These are phyloP conservation scores for Trichoderma harzianum DNA, from an alignment of 2,329 filamentous ascomycete species.

Conservation along the genomic window DNA sequence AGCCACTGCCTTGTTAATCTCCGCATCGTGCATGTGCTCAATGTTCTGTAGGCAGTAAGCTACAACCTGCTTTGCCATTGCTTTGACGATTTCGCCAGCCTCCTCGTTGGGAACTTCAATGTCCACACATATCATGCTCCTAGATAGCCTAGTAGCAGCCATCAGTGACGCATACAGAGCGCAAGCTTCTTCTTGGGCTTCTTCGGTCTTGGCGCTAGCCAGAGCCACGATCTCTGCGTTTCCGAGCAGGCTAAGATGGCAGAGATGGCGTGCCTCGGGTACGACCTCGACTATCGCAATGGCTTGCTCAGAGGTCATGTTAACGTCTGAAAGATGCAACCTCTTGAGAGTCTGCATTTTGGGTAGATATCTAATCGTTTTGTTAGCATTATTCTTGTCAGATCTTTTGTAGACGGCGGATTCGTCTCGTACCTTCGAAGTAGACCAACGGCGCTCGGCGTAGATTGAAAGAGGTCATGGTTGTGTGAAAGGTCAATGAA, in stretches of 20 bases:
- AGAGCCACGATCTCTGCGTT: conserved; percentile 71
- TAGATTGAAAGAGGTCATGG: conserved; percentile 68
- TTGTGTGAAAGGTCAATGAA: conserved; percentile 95
- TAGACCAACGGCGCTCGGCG: conserved; percentile 69
- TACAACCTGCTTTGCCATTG: conserved; percentile 88
- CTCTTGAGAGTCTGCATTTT: conserved; percentile 74
- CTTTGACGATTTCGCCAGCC: conserved; percentile 87
- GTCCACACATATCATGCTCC: conserved; percentile 82
- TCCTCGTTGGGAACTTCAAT: conserved; percentile 80
- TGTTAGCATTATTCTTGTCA: neutral
- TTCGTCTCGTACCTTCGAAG: conserved; percentile 63
- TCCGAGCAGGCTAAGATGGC: conserved; percentile 82
- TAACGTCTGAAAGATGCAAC: conserved; percentile 81
- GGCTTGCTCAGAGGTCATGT: conserved; percentile 79
- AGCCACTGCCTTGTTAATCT: conserved; percentile 49
- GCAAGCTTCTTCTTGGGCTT: conserved; percentile 85
- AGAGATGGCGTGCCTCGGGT: conserved; percentile 75
- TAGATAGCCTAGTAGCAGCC: conserved; percentile 79
- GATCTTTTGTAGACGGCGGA: neutral
- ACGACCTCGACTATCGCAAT: conserved; percentile 89
- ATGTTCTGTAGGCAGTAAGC: conserved; percentile 92
- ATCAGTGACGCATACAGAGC: conserved; percentile 90
- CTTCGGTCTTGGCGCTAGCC: conserved; percentile 72
- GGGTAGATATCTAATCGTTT: conserved; percentile 62
- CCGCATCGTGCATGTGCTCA: conserved; percentile 69